Conservation (phyloP, 2,329 filamentous ascomycete genomes). For the Botrytis medusae region DNA sequence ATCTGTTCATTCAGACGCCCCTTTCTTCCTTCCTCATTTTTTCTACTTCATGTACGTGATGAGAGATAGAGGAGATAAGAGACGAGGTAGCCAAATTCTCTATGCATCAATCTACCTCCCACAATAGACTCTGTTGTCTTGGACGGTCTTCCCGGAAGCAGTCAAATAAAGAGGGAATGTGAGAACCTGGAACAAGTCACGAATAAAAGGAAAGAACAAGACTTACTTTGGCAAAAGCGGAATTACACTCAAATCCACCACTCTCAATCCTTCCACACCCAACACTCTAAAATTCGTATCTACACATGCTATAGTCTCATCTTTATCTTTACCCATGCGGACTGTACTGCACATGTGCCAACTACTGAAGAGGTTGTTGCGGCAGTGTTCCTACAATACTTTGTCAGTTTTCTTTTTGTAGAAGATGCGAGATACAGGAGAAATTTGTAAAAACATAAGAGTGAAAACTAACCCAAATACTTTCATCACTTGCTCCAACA, state of each 20-base stretch:
- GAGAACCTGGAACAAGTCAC: accelerated
- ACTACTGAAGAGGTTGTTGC: neutral
- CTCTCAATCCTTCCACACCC: constrained; percentile 49
- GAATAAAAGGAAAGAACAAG: neutral
- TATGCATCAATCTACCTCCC: neutral
- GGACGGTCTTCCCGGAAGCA: neutral
- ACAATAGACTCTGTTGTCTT: neutral
- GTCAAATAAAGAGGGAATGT: neutral
- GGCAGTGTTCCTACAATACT: neutral
- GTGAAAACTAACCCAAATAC: constrained; percentile 8
- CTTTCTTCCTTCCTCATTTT: neutral
- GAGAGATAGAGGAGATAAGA: neutral
- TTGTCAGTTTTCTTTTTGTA: neutral
- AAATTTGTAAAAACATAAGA: neutral
- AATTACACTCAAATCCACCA: constrained; percentile 53
- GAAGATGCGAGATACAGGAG: no score
- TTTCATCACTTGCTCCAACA: neutral
- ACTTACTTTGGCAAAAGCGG: constrained; percentile 51
- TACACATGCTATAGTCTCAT: constrained; percentile 48
- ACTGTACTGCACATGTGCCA: constrained; percentile 16
- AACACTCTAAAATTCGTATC: constrained; percentile 50
- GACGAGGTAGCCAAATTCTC: neutral
- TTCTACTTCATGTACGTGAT: neutral
- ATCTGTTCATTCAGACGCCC: neutral
- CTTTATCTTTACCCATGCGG: constrained; percentile 21